Evolutionary conservation across 257 asterid genomes (phyloP), one percentile per base, ranked within the genome.

Genomic region (Craterostigma plantagineum): DNA sequence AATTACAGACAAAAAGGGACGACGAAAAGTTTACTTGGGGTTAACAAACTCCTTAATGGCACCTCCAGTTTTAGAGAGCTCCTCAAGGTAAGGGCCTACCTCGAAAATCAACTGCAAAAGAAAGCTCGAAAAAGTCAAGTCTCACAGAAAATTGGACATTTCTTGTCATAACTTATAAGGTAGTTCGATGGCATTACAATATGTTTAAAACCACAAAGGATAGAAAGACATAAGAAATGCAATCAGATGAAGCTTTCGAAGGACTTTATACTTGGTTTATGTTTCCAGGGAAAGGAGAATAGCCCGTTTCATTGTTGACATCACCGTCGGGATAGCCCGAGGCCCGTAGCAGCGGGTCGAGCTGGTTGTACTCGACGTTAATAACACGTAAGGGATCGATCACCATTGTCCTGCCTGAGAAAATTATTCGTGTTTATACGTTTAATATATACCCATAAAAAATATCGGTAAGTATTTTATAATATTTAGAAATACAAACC

Each of bases 311-410:
- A 55, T 66, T 61, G 66, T 90, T 90, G 65, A 61, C 92, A 75
- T 90, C 98, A 14, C 98, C 98, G 34, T 90, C 93, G 4, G 98
- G 77, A 69, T 70, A 49, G 40, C 92, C 98, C 46, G 92, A 58
- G 43, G 94, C 98, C 63, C 98, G 69, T 63, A 90, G 77, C 79
- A 90, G 61, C 34, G 98, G 98, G 66, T 90, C 98, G 49, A 90
- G 86, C 71, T 90, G 98, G 68, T 90, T 90, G 77, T 90, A 90
- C 63, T 90, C 98, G 73, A 90, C 98, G 72, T 90, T 90, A n/a
- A n/a, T n/a, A n/a, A n/a, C n/a, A n/a, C n/a, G n/a, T n/a, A n/a
- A n/a, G n/a, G n/a, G n/a, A n/a, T n/a, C n/a, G 60, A 90, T 83
- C 77, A 90, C 98, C 98, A 90, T 90, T 11, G 92, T 51, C 70